Conservation (phyloP, 345 rosid genomes). For the Ceriops zippeliana region DNA sequence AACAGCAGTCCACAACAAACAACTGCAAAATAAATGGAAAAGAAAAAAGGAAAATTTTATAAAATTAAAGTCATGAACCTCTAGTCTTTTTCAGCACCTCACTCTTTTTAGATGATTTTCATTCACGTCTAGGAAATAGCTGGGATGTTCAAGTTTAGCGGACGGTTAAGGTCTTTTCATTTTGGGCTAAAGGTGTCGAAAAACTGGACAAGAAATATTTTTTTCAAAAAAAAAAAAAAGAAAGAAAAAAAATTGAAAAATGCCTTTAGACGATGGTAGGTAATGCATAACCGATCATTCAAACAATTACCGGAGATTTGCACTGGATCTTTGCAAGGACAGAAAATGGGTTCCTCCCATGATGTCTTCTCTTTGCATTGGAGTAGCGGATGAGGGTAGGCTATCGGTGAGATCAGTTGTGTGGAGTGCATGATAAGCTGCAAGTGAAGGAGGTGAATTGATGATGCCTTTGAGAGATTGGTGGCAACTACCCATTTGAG, state of each 20-base stretch:
- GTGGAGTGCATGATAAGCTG: constrained; percentile 15
- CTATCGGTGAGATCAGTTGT: constrained; percentile 45
- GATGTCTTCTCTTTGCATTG: constrained; percentile 35
- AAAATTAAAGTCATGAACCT: too few relatives aligned
- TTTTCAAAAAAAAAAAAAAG: not conserved
- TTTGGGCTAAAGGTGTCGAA: too few relatives aligned
- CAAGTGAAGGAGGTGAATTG: constrained; percentile 23
- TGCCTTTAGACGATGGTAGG: too few relatives aligned
- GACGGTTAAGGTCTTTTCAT: too few relatives aligned
- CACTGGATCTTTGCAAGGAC: constrained; percentile 54
- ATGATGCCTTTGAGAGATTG: constrained; percentile 31
- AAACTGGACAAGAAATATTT: not conserved
- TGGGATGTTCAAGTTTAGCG: too few relatives aligned
- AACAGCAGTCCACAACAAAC: not conserved
- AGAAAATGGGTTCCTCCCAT: constrained; percentile 42
- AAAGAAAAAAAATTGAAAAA: too few relatives aligned
- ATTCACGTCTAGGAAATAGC: too few relatives aligned
- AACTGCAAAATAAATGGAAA: not conserved
- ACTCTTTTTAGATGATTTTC: too few relatives aligned
- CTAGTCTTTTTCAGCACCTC: too few relatives aligned
- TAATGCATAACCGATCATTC: not conserved
- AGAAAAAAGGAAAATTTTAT: too few relatives aligned
- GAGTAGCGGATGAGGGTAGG: constrained; percentile 44
- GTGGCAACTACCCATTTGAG: constrained; percentile 35
- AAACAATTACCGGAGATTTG: constrained; percentile 55